Conservation (phyloP, 805 yeast genomes). For the Wickerhamiella brachini region DNA sequence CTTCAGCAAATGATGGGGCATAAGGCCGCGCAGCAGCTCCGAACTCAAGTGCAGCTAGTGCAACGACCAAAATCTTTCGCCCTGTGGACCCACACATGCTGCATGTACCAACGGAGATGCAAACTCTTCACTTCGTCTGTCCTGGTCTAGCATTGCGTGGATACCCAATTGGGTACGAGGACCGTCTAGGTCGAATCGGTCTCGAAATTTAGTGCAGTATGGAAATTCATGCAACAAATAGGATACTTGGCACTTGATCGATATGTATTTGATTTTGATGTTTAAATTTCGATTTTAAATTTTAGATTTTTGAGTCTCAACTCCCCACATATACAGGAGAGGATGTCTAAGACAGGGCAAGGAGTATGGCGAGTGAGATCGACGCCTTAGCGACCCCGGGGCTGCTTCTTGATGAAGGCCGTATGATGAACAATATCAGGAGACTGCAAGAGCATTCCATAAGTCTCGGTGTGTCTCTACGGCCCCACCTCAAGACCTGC, state of each 20-base stretch:
- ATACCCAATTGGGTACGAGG: too few relatives aligned
- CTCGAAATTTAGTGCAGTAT: too few relatives aligned
- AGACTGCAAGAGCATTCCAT: neutral
- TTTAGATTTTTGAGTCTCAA: too few relatives aligned
- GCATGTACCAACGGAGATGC: neutral
- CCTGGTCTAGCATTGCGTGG: too few relatives aligned
- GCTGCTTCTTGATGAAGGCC: neutral
- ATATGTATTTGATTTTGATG: too few relatives aligned
- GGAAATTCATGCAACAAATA: too few relatives aligned
- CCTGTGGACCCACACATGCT: neutral
- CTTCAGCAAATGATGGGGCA: neutral
- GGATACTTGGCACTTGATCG: too few relatives aligned
- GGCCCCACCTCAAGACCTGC: neutral
- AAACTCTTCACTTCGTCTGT: too few relatives aligned
- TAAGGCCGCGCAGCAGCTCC: neutral
- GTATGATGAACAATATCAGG: neutral
- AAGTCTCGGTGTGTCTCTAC: neutral
- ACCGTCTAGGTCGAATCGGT: too few relatives aligned
- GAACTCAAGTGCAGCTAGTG: neutral
- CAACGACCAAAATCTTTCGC: neutral
- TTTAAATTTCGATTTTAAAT: too few relatives aligned
- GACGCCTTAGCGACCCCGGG: neutral
- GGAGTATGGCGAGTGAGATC: neutral
- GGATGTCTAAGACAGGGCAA: neutral
- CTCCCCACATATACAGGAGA: too few relatives aligned